Conservation (phyloP, 805 yeast species). For the Candida germanica region DNA sequence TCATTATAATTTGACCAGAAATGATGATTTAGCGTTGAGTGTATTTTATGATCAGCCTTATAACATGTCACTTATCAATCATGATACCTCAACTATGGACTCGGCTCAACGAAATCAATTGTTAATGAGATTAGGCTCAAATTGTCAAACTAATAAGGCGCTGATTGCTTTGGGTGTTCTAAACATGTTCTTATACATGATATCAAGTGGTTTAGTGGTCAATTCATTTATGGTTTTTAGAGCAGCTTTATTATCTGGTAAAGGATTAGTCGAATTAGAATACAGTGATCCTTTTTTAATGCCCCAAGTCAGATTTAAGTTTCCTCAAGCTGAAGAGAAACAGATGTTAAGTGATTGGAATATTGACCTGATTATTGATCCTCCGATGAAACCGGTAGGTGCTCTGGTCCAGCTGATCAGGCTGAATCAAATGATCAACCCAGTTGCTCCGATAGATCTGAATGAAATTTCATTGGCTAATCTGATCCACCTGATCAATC, state of each 20-base stretch:
- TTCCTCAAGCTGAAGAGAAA: too few relatives aligned
- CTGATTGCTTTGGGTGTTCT: slow-evolving; percentile 3
- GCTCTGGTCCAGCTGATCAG: too few relatives aligned
- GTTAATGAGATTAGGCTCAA: slow-evolving; percentile 1
- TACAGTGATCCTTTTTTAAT: slow-evolving; percentile 7
- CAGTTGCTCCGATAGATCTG: too few relatives aligned
- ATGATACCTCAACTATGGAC: neutral
- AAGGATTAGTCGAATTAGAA: slow-evolving; percentile 4
- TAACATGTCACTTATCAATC: neutral
- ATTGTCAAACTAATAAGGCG: slow-evolving; percentile 7
- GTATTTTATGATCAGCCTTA: slow-evolving; percentile 1
- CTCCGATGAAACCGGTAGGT: too few relatives aligned
- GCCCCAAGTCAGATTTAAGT: slow-evolving; percentile 1
- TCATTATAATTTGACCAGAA: slow-evolving; percentile 9
- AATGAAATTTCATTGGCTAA: too few relatives aligned
- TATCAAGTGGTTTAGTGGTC: slow-evolving; percentile 3
- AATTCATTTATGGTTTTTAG: slow-evolving; percentile 4
- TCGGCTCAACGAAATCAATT: slow-evolving; percentile 1
- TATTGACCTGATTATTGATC: too few relatives aligned
- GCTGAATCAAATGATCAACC: too few relatives aligned
- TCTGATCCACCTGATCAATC: too few relatives aligned
- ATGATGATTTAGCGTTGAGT: neutral
- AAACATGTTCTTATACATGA: slow-evolving; percentile 2
- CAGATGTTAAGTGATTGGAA: too few relatives aligned
- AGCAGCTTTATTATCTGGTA: neutral